Conservation (phyloP, 805 yeast genomes). For the Wickerhamiella vanderwaltii region DNA sequence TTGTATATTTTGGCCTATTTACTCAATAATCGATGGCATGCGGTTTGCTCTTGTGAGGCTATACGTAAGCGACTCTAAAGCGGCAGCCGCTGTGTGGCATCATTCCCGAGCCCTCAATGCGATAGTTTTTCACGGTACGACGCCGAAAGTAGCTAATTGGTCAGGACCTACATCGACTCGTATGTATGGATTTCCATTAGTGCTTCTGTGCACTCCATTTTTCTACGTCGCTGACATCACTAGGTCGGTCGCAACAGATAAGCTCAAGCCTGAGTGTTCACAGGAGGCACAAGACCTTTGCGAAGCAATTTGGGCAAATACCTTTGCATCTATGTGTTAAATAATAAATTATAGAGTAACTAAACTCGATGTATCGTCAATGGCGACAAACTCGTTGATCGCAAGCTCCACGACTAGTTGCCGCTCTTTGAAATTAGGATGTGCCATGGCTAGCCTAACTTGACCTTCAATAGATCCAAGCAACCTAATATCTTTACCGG, state of each 20-base stretch:
- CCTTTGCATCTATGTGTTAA: not conserved
- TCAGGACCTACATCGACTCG: constrained; percentile 1
- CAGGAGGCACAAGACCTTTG: not conserved
- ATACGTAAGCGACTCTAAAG: constrained; percentile 8
- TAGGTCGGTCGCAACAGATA: constrained; percentile 3
- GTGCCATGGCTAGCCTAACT: constrained; percentile 41
- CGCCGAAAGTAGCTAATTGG: not conserved
- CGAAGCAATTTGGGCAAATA: not conserved
- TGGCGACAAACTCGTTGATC: constrained; percentile 24
- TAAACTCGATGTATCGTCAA: constrained; percentile 20
- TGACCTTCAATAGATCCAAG: constrained; percentile 32
- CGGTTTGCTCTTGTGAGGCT: constrained; percentile 9
- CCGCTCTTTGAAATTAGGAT: constrained; percentile 49
- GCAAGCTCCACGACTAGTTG: constrained; percentile 42
- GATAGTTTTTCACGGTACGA: not conserved
- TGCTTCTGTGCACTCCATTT: constrained; percentile 5
- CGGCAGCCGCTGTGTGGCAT: constrained; percentile 6
- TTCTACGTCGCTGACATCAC: constrained; percentile 10
- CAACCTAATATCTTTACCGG: constrained; percentile 51
- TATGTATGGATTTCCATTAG: constrained; percentile 1
- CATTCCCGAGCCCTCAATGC: constrained; percentile 6
- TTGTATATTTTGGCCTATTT: not conserved
- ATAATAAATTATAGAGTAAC: constrained; percentile 15
- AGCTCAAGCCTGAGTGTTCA: not conserved
- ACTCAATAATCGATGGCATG: constrained; percentile 5